Evolutionary conservation across 1,284 basidiomycete genomes (phyloP).

Genomic region (Cryptococcus sp.): DNA sequence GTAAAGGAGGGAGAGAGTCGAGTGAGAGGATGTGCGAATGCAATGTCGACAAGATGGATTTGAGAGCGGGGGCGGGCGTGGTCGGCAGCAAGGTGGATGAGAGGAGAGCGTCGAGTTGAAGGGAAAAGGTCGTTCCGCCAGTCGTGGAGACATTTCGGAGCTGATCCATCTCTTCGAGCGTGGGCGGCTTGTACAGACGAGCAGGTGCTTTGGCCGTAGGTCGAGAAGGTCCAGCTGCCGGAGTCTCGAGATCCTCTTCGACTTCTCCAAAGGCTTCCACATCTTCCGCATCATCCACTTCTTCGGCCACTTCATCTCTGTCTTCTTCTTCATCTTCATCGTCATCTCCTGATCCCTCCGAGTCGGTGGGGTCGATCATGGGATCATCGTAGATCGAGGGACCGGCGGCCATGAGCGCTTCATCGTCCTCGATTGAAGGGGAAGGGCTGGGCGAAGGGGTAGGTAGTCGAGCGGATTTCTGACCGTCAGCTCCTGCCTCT

Average conservation of each 20-base stretch:
- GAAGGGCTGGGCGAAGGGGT: not conserved
- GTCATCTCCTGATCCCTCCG: not conserved
- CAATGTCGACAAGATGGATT: slow-evolving; percentile 69
- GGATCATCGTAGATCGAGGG: not conserved
- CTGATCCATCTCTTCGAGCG: slow-evolving; percentile 61
- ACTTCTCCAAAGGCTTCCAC: slow-evolving; percentile 18
- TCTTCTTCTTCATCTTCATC: not conserved
- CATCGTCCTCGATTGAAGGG: not conserved
- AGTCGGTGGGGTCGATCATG: not conserved
- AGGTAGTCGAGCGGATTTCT: too few species aligned
- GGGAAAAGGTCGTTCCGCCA: slow-evolving; percentile 49
- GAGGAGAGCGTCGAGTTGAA: slow-evolving; percentile 62
- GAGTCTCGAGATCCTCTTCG: slow-evolving; percentile 25
- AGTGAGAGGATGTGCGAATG: slow-evolving; percentile 59
- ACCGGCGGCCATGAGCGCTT: too few species aligned
- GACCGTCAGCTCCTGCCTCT: too few species aligned
- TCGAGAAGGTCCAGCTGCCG: slow-evolving; percentile 25
- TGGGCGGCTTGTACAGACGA: slow-evolving; percentile 49
- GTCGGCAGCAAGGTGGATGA: slow-evolving; percentile 66
- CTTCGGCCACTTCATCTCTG: not conserved
- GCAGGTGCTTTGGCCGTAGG: slow-evolving; percentile 14
- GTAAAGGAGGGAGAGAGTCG: slow-evolving; percentile 54
- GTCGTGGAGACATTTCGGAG: slow-evolving; percentile 27
- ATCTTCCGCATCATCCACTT: slow-evolving; percentile 11
- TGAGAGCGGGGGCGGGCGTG: slow-evolving; percentile 48